Conservation (phyloP, 768 basidiomycete genomes). For the Termitomyces sp. region DNA sequence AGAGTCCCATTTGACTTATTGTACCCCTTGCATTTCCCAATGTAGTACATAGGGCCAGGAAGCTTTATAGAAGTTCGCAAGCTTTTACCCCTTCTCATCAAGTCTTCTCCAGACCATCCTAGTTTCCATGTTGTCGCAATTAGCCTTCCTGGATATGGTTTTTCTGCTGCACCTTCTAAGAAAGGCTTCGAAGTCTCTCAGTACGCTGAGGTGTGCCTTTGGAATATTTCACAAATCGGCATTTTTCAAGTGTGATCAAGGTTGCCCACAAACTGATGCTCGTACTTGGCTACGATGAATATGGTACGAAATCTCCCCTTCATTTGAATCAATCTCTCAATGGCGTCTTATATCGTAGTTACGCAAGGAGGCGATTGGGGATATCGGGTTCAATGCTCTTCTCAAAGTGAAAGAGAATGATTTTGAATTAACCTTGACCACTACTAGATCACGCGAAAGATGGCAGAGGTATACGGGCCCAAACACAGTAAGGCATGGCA, state of each 20-base stretch:
- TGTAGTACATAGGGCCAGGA: slow-evolving; percentile 49
- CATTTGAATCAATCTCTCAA: not conserved
- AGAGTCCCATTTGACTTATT: slow-evolving; percentile 7
- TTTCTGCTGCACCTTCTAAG: slow-evolving; percentile 52
- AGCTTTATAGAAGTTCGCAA: slow-evolving; percentile 56
- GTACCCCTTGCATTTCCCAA: not conserved
- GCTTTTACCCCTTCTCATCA: slow-evolving; percentile 49
- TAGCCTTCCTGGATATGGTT: slow-evolving; percentile 59
- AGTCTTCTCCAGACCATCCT: slow-evolving; percentile 40
- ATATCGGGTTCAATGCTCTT: slow-evolving; percentile 23
- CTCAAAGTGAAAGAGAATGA: not conserved
- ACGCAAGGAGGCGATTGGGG: slow-evolving; percentile 52
- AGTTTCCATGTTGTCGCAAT: slow-evolving; percentile 63
- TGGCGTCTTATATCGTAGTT: slow-evolving; percentile 23
- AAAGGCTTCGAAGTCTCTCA: slow-evolving; percentile 47
- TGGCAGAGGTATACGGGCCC: slow-evolving; percentile 25
- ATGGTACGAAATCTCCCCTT: slow-evolving; percentile 23
- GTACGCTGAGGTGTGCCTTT: slow-evolving; percentile 48
- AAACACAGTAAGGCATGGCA: slow-evolving; percentile 52
- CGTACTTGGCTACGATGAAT: slow-evolving; percentile 43
- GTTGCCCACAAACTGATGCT: slow-evolving; percentile 48
- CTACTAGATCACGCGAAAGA: slow-evolving; percentile 23
- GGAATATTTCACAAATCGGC: slow-evolving; percentile 6
- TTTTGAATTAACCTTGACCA: not conserved
- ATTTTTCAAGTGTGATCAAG: slow-evolving; percentile 18